Evolutionary conservation across 2,329 filamentous ascomycete species (phyloP).

Genomic region (Penicillium sp.): DNA sequence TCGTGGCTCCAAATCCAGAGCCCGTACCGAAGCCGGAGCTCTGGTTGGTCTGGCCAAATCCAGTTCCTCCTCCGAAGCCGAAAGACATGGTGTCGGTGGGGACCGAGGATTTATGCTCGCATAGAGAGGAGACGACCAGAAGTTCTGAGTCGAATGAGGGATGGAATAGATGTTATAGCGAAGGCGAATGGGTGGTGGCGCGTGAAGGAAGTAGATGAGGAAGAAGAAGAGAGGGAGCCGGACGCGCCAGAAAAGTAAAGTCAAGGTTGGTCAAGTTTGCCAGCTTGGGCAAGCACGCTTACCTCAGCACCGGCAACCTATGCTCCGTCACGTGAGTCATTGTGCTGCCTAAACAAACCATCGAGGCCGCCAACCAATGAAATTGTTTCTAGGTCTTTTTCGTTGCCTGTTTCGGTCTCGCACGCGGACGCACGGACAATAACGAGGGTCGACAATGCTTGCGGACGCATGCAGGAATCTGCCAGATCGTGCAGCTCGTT

Average conservation of each 20-base stretch:
- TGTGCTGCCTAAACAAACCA: slow-evolving; percentile 19
- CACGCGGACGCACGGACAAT: not conserved
- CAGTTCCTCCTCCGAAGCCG: slow-evolving; percentile 63
- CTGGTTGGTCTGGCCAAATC: slow-evolving; percentile 54
- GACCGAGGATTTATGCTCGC: slow-evolving; percentile 34
- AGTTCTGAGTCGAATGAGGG: slow-evolving; percentile 3
- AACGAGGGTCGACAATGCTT: not conserved
- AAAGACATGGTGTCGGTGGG: slow-evolving; percentile 43
- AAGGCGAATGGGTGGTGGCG: slow-evolving; percentile 19
- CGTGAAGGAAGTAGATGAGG: slow-evolving; percentile 19
- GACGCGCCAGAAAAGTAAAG: slow-evolving; percentile 30
- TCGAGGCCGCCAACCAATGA: not conserved
- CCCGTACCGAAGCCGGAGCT: slow-evolving; percentile 46
- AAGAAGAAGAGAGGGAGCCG: slow-evolving; percentile 26
- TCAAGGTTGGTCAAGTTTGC: slow-evolving; percentile 25
- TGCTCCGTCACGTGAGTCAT: slow-evolving; percentile 27
- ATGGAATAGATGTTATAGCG: slow-evolving; percentile 2
- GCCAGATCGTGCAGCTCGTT: slow-evolving; percentile 1
- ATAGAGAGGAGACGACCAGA: slow-evolving; percentile 18
- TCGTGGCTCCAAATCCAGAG: slow-evolving; percentile 40
- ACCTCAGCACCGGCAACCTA: slow-evolving; percentile 26
- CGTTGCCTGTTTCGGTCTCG: not conserved
- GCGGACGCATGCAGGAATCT: slow-evolving; percentile 1
- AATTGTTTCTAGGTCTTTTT: not conserved
- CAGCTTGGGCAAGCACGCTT: slow-evolving; percentile 19